phyloP scores from a whole-genome alignment of 345 rosid genomes.

The Eucalyptus albens region DNA sequence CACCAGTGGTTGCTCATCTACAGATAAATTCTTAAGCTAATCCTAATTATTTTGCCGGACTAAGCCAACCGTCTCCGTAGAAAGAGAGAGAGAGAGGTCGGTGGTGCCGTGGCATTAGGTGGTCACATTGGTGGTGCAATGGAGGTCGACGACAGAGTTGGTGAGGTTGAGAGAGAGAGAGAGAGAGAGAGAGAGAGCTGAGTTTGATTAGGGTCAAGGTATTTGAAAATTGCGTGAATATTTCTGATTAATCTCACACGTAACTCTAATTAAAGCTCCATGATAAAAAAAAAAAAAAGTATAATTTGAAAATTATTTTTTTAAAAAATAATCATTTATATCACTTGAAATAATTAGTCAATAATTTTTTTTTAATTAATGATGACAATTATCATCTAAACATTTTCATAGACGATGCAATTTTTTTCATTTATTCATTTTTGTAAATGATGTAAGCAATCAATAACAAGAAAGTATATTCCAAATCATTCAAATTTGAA shows the following conservation, averaged over 20 bases:
- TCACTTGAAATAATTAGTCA: no score
- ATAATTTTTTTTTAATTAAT: no score
- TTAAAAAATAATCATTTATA: no score
- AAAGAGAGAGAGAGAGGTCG: background rate
- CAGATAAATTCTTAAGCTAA: background rate
- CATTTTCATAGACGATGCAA: no score
- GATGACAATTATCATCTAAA: accelerated
- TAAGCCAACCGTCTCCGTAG: background rate
- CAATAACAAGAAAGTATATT: background rate
- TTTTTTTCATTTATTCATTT: no score
- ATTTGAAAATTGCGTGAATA: background rate
- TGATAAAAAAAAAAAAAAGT: no score
- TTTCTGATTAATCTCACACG: background rate
- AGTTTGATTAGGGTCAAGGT: background rate
- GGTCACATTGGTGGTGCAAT: background rate
- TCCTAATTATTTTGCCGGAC: background rate
- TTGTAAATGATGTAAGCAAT: background rate
- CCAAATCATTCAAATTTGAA: no score
- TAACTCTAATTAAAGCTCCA: background rate
- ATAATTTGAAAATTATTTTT: no score
- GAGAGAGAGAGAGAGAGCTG: background rate
- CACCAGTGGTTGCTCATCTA: background rate
- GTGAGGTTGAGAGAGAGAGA: background rate
- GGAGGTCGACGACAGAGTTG: background rate
- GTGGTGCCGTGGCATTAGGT: background rate